These are phyloP conservation scores for Dactylorhiza incarnata DNA, from an alignment of 106 monocot genomes.

Conservation along the genomic window DNA sequence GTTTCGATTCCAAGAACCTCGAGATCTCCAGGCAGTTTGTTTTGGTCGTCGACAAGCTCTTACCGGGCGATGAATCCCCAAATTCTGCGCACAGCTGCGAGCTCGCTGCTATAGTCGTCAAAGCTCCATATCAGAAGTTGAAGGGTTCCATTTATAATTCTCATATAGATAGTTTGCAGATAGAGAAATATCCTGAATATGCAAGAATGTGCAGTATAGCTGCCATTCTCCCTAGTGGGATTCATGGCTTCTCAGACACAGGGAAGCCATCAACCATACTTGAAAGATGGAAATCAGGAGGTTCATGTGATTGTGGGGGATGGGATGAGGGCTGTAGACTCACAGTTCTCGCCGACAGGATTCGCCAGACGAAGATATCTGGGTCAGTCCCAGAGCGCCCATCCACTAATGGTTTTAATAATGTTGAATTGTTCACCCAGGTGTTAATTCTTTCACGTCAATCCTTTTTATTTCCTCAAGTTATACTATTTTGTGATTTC, in stretches of 20 bases:
- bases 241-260: slow-evolving; percentile 39
- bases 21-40: slow-evolving; percentile 24
- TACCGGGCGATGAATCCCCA: slow-evolving; percentile 7
- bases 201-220: not conserved
- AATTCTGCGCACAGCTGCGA: slow-evolving; percentile 9
- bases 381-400: not conserved
- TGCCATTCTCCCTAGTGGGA: slow-evolving; percentile 35
- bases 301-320: slow-evolving; percentile 65
- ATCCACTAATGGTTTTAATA: slow-evolving; percentile 8
- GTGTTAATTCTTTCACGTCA: slow-evolving; percentile 8
- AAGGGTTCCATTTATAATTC: not conserved
- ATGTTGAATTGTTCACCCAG: slow-evolving; percentile 35
- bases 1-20: slow-evolving; percentile 2
- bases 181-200: not conserved
- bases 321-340: slow-evolving; percentile 71
- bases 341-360: slow-evolving; percentile 25
- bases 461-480: not conserved
- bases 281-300: slow-evolving; percentile 63
- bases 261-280: slow-evolving; percentile 50
- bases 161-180: not conserved
- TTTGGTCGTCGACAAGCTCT: slow-evolving; percentile 28
- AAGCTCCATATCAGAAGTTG: slow-evolving; percentile 4
- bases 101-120: slow-evolving; percentile 36
- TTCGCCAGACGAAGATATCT: slow-evolving; percentile 10
- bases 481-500: not conserved